Evolutionary conservation across 108 stramenopile species (phyloP), one percentile per base, ranked within the genome.

Genomic region (Aurantiochytrium sp.): DNA sequence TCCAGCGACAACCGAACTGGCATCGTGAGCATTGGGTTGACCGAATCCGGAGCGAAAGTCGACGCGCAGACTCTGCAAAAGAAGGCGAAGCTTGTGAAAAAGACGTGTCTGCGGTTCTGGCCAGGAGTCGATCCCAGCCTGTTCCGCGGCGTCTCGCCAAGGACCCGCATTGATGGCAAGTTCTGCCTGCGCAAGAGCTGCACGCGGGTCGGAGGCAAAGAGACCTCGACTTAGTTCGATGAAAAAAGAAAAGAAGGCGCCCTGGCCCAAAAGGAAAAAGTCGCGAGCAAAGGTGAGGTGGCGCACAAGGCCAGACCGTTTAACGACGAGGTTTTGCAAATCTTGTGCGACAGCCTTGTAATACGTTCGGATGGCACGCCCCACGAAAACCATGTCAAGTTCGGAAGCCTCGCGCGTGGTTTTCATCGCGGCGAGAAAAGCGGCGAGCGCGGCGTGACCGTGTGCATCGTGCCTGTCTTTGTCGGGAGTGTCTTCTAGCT

Each of bases 241-340:
- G 23, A 83, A 83, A 18, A 53, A 47, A 6, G 76, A 53, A 53
- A 25, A 83, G 76, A 83, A 83, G 49, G 45, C 76, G 51, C 76
- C 76, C 76, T 53, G 76, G 12, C 76, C 76, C 5, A 83, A 53
- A 16, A 83, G 51, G 51, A 83, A 83, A 45, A 83, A 83, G 76
- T 83, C 76, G n/a, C 76, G 76, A 43, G 23, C 51, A 23, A 83
- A 83, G 51, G 45, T 53, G 76, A 83, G 76, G 76, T 83, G 76
- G 23, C 28, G 23, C 5, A 53, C 51, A 12, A 83, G 76, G 6
- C 51, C 49, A 14, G 76, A 47, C 12, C 28, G 49, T 2, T 53
- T 47, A 3, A 83, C 76, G 4, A 83, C 76, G 25, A 83, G 76
- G 76, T 83, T 53, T 53, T 83, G 76, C 76, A 83, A 28, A 23